These are phyloP conservation scores for Corchorus capsularis DNA, from an alignment of 345 rosid genomes.

Conservation along the genomic window DNA sequence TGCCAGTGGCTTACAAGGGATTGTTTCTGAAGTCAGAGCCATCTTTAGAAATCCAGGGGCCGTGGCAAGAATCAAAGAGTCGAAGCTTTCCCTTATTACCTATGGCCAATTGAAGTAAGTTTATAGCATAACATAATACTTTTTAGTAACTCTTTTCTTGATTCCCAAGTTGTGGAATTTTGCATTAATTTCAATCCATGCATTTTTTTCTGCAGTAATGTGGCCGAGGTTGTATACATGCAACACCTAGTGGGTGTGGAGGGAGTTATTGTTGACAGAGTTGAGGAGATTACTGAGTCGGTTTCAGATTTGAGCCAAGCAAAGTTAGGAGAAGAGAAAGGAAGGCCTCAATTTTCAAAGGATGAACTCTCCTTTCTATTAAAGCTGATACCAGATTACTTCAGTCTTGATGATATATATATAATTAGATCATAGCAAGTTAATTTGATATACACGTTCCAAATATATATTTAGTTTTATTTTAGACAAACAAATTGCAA, in stretches of 20 bases:
- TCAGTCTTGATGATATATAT: conserved; percentile 40
- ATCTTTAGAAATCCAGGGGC: conserved; percentile 75
- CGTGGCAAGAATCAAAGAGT: conserved; percentile 73
- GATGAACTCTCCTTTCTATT: conserved; percentile 79
- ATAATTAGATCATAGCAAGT: too few relatives aligned
- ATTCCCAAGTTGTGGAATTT: too few relatives aligned
- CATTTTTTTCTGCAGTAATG: conserved; percentile 50
- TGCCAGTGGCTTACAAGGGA: conserved; percentile 77
- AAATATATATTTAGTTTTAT: too few relatives aligned
- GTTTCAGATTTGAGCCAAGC: conserved; percentile 45
- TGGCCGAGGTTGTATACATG: conserved; percentile 82
- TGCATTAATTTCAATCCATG: too few relatives aligned
- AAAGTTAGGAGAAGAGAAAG: conserved; percentile 22
- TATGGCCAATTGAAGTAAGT: conserved; percentile 81
- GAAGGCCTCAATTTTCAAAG: conserved; percentile 66
- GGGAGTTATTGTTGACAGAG: conserved; percentile 87
- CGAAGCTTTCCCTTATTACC: conserved; percentile 78
- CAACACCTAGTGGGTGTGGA: conserved; percentile 90
- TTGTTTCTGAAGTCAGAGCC: conserved; percentile 85
- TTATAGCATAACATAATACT: too few relatives aligned
- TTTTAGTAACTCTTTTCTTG: too few relatives aligned
- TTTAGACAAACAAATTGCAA: too few relatives aligned
- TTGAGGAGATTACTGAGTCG: conserved; percentile 70
- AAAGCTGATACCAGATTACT: conserved; percentile 86
- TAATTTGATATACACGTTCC: too few relatives aligned